phyloP scores from a whole-genome alignment of 202 grass and related monocot species.

The Setaria viridis region DNA sequence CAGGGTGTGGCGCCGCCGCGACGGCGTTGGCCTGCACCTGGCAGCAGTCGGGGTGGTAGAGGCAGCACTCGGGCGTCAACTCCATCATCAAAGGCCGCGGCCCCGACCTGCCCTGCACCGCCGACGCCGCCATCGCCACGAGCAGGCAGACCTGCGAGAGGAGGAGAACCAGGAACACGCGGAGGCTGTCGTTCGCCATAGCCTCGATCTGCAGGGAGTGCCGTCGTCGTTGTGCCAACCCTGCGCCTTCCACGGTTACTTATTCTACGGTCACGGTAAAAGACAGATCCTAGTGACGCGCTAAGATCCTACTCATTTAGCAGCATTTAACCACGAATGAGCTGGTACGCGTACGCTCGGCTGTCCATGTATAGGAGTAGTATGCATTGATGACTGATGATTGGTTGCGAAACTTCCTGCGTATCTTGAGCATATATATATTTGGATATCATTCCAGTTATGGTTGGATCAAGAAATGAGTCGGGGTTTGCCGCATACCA shows the following conservation, averaged over 20 bases:
- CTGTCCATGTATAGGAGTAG: no score
- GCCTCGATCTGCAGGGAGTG: neutral
- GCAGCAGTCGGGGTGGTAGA: conserved; percentile 33
- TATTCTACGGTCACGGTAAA: neutral
- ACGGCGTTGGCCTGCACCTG: neutral
- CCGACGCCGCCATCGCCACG: neutral
- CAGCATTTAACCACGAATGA: neutral
- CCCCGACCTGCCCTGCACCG: conserved; percentile 2
- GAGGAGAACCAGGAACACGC: conserved; percentile 5
- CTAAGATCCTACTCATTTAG: neutral
- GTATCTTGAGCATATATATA: no score
- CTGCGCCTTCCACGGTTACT: neutral
- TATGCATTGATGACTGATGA: no score
- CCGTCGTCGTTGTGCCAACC: neutral
- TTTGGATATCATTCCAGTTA: no score
- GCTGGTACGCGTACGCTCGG: neutral
- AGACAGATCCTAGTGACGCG: neutral
- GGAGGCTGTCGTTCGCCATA: conserved; percentile 13
- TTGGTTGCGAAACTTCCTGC: no score
- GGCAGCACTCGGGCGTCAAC: conserved; percentile 14
- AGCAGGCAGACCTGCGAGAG: conserved; percentile 26
- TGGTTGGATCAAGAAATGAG: no score
- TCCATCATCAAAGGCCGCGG: neutral
- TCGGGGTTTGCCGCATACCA: no score
- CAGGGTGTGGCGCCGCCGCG: conserved; percentile 4